phyloP scores from a whole-genome alignment of 2,329 filamentous ascomycete genomes.

The Byssochlamys sp. region DNA sequence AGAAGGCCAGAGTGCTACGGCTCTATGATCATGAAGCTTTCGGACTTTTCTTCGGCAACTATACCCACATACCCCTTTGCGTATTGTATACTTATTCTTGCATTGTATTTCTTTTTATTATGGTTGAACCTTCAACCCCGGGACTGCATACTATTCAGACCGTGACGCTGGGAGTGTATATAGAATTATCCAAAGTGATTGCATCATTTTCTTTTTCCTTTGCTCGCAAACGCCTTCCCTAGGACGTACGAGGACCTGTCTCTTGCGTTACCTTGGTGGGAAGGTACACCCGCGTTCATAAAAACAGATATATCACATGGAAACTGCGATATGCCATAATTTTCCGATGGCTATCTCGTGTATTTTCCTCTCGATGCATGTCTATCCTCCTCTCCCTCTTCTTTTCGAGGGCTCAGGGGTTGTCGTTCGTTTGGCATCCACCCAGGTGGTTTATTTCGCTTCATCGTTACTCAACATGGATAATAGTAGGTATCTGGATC shows the following conservation, averaged over 20 bases:
- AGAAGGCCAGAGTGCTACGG: conserved; percentile 23
- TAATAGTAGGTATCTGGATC: neutral
- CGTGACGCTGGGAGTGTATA: neutral
- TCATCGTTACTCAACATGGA: neutral
- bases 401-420: neutral
- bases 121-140: neutral
- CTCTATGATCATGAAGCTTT: conserved; percentile 24
- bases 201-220: neutral
- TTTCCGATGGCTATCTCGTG: neutral
- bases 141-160: neutral
- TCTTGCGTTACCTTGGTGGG: neutral
- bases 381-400: conserved; percentile 1
- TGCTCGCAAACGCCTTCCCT: neutral
- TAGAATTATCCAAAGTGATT: neutral
- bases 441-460: neutral
- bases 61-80: conserved; percentile 10
- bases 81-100: conserved; percentile 7
- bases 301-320: neutral
- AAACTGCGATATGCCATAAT: neutral
- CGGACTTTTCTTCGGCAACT: conserved; percentile 5
- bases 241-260: neutral
- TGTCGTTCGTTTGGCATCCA: neutral
- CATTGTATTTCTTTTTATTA: neutral
- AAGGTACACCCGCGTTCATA: neutral
- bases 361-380: neutral